These are phyloP conservation scores for Colletotrichum acutatum DNA, from an alignment of 2,329 filamentous ascomycete species.

Conservation along the genomic window DNA sequence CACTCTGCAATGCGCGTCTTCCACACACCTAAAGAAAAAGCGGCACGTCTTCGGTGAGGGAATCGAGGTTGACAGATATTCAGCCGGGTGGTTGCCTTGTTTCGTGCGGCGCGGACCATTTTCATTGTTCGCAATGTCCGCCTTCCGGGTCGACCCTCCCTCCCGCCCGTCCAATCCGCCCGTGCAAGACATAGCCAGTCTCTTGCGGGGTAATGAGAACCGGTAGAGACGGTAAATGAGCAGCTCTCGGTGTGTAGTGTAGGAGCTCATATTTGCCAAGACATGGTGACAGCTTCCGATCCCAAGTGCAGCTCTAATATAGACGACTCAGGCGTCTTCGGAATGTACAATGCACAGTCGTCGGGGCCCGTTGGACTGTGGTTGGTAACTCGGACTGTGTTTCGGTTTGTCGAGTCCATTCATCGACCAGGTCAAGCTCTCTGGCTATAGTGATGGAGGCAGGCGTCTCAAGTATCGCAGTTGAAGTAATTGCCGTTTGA, in stretches of 20 bases:
- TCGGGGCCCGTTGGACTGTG: not conserved
- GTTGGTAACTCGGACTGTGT: not conserved
- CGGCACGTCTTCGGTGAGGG: conserved; percentile 22
- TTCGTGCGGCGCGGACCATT: conserved; percentile 12
- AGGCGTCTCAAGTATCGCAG: not conserved
- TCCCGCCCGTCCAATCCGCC: conserved; percentile 15
- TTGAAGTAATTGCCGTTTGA: not conserved
- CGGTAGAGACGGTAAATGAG: not conserved
- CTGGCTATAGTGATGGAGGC: not conserved
- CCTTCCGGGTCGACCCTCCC: conserved; percentile 20
- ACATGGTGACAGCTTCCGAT: not conserved
- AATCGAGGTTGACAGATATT: not conserved
- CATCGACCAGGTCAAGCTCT: not conserved
- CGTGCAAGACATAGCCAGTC: not conserved
- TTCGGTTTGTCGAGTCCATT: not conserved
- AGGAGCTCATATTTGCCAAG: too few relatives aligned
- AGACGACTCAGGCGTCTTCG: too few relatives aligned
- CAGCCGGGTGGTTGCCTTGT: conserved; percentile 19
- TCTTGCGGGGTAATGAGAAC: conserved; percentile 1
- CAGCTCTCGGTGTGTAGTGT: not conserved
- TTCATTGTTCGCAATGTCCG: not conserved
- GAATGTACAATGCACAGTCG: not conserved
- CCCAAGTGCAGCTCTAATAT: not conserved
- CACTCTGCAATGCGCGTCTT: not conserved
- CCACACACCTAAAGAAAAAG: conserved; percentile 11